Evolutionary conservation across 2,329 filamentous ascomycete species (phyloP), one percentile per base, ranked within the genome.

Genomic region (Pseudocercospora pini-densiflorae): DNA sequence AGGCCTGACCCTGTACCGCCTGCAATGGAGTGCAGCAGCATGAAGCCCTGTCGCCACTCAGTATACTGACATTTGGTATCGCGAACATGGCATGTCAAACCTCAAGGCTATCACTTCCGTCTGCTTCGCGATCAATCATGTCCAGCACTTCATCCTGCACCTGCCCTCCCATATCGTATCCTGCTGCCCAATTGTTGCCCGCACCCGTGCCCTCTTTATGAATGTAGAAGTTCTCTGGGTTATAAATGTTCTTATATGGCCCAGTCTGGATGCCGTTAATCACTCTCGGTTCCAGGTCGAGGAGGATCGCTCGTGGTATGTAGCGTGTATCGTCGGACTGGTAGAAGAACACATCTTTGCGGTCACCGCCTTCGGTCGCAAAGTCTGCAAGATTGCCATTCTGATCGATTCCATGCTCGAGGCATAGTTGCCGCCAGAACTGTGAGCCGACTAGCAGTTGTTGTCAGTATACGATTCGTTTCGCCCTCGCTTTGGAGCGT

Each of bases 291-390:
- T 99, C 95, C 45, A 99, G 85, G 78, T 99, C 95, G 70, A 99
- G 91, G 60, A 99, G 84, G 74, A 99, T 98, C 57, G 95, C 94
- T 77, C 95, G 89, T 10, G 95, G 95, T 72, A 99, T 98, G 81
- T 99, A 99, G 82, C 95, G 88, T 66, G 95, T 99, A 79, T 99
- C 95, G 84, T 99, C 95, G 77, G 94, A 98, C 79, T 90, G 94
- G 83, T 98, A 99, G 87, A 97, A 98, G 83, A 98, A 98, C 68
- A 99, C 95, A 81, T 99, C 95, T 80, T 99, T 99, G 74, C 95
- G 90, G 82, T 99, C 95, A 72, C 94, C 94, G 77, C 95, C 95
- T 80, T 98, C 95, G 59, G 93, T 97, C 77, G 95, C 95, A 83
- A 97, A 97, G 80, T 97, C 94, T 79, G 97, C 94, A 65, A 99